Evolutionary conservation across 257 asterid species (phyloP), one percentile per base, ranked within the genome.

Genomic region (Ophiorrhiza pumila): DNA sequence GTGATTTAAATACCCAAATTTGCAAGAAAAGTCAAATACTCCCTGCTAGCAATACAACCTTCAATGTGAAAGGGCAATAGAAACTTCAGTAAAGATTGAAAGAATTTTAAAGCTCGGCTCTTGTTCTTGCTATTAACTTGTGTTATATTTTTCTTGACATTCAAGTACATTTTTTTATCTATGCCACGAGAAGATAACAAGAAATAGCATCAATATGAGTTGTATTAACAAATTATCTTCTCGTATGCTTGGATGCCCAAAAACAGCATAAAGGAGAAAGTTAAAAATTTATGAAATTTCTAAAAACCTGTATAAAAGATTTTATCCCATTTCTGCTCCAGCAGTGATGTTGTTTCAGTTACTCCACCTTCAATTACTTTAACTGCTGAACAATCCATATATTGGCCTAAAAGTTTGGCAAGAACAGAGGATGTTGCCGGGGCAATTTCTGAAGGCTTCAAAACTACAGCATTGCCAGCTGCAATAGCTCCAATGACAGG

Each of bases 401-500:
- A 92, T 71, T 84, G 76, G 43, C 84, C 86, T 17, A 92, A 70
- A 75, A 92, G 94, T 67, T 84, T 84, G 8, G 91, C 76, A 20
- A 90, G 89, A 58, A 88, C 47, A 3, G 90, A 78, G 0, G 97
- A 88, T 37, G 93, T 83, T 45, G 95, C 98, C 0, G 83, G 84
- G 72, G 87, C 53, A 47, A 83, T 20, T 83, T 83, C 87, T 68
- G 87, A 83, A 53, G 87, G 95, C 85, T 92, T 92, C 83, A 92
- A 75, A 42, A 92, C 95, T 43, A 92, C 93, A 27, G 88, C 83
- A 77, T 92, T 92, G 15, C 98, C 98, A 61, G 98, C 98, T 46
- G 98, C 96, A 61, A 92, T 81, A 32, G 98, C 98, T 78, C 97
- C 97, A n/a, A 90, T 76, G 69, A 90, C 80, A 12, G 98, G 98